Evolutionary conservation across 129 eudicot species (phyloP).

Genomic region (Sambucus nigra): DNA sequence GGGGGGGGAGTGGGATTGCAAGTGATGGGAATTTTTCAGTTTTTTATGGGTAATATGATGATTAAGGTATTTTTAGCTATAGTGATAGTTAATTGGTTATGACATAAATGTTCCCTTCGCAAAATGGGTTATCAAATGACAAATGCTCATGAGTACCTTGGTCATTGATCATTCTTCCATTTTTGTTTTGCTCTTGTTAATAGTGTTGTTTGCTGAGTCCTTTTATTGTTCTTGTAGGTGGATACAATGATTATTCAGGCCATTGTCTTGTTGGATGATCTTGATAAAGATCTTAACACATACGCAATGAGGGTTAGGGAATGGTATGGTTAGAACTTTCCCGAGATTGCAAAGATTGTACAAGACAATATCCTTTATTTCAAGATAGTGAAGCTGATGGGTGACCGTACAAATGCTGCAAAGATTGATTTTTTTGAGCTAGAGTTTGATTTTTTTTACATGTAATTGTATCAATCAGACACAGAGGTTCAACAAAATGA

Average conservation of each 20-base stretch:
- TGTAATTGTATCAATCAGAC: not conserved
- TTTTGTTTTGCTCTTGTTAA: not conserved
- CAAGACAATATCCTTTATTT: no score
- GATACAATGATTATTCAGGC: no score
- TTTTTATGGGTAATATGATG: no score
- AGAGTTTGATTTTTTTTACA: not conserved
- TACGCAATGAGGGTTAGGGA: slow-evolving; percentile 59
- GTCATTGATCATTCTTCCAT: not conserved
- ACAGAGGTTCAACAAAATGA: no score
- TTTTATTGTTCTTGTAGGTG: not conserved
- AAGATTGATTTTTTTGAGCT: slow-evolving; percentile 51
- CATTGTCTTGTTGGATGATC: slow-evolving; percentile 48
- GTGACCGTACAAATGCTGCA: slow-evolving; percentile 39
- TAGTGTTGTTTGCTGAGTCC: not conserved
- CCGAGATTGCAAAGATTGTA: slow-evolving; percentile 46
- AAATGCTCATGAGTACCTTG: not conserved
- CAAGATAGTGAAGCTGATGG: no score
- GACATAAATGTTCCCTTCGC: no score
- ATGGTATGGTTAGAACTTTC: slow-evolving; percentile 66
- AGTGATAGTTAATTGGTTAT: no score
- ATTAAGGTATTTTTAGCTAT: no score
- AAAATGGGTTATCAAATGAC: not conserved
- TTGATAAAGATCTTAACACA: slow-evolving; percentile 51
- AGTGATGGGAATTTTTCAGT: no score
- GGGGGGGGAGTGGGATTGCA: no score